A percentile compares a stretch with the other conserved stretches of the same genome.
Evolutionary conservation across 1,284 basidiomycete genomes (phyloP).

Genomic region (Boletus mariae): DNA sequence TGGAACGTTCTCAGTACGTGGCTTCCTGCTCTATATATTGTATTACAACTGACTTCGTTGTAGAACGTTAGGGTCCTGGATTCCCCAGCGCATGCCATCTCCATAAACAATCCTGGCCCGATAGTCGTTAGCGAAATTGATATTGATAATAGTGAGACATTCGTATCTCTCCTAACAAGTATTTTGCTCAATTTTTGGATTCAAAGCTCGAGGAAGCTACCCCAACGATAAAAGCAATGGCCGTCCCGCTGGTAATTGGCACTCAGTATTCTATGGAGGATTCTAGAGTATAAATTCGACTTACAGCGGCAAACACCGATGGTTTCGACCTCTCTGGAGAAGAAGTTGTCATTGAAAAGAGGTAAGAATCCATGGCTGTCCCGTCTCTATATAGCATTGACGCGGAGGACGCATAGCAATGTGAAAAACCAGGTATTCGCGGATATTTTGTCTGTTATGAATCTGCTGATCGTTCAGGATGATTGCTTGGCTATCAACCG

Average conservation of each 20-base stretch:
- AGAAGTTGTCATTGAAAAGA: conserved; percentile 40
- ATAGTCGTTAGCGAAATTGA: conserved; percentile 36
- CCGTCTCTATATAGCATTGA: conserved; percentile 4
- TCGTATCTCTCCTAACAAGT: neutral
- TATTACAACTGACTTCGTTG: neutral
- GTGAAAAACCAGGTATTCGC: conserved; percentile 32
- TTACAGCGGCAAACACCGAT: conserved; percentile 50
- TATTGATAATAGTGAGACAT: conserved; percentile 42
- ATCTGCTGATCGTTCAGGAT: conserved; percentile 38
- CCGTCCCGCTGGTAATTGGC: conserved; percentile 21
- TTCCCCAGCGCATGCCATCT: conserved; percentile 40
- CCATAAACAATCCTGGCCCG: conserved; percentile 31
- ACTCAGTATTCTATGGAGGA: neutral
- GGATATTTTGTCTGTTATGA: neutral
- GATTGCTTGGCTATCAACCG: conserved; percentile 62
- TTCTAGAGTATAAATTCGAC: neutral
- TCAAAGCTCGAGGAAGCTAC: conserved; percentile 37
- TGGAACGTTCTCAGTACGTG: conserved; percentile 24
- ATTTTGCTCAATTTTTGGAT: neutral
- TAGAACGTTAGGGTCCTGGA: conserved; percentile 44
- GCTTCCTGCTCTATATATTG: neutral
- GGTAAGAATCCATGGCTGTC: conserved; percentile 24
- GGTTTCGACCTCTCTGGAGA: conserved; percentile 49
- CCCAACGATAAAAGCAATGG: conserved; percentile 23
- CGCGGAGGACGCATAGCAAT: conserved; percentile 1